phyloP scores from a whole-genome alignment of 306 rosid genomes.

The Cicer chorassanicum region DNA sequence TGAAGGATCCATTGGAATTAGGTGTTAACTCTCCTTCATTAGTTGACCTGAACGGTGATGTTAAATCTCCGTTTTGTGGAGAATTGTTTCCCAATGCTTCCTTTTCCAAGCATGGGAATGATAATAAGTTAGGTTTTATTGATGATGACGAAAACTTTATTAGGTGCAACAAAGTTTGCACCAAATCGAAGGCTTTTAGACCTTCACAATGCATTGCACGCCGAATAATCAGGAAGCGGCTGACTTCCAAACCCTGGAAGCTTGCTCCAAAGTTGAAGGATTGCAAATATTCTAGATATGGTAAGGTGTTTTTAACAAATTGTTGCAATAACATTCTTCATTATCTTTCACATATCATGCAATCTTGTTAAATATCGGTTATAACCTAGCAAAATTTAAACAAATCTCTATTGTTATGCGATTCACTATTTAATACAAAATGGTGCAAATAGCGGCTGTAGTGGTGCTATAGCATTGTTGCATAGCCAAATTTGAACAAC shows the following conservation, averaged over 20 bases:
- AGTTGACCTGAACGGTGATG: constrained; percentile 48
- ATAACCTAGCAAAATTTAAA: too few species aligned
- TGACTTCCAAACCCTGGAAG: constrained; percentile 81
- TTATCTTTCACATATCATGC: constrained; percentile 19
- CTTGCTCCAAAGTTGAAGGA: constrained; percentile 84
- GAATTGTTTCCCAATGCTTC: constrained; percentile 59
- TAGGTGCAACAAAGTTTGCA: constrained; percentile 64
- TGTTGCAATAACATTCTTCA: constrained; percentile 24
- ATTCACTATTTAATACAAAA: too few species aligned
- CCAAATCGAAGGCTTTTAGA: constrained; percentile 64
- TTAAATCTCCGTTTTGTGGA: constrained; percentile 52
- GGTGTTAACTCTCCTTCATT: constrained; percentile 53
- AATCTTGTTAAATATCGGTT: too few species aligned
- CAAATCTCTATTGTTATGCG: too few species aligned
- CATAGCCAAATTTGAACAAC: too few species aligned
- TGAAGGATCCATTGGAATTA: constrained; percentile 56
- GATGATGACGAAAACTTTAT: constrained; percentile 86
- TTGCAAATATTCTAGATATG: constrained; percentile 65
- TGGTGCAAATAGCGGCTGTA: too few species aligned
- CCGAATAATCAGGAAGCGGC: constrained; percentile 70
- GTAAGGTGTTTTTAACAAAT: constrained; percentile 51
- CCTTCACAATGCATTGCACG: constrained; percentile 60
- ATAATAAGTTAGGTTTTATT: constrained; percentile 69
- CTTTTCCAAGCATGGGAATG: constrained; percentile 65
- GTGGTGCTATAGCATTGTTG: too few species aligned